Base-by-base conservation (phyloP, 768 basidiomycete species). In the Pleurotus citrinopileatus region DNA sequence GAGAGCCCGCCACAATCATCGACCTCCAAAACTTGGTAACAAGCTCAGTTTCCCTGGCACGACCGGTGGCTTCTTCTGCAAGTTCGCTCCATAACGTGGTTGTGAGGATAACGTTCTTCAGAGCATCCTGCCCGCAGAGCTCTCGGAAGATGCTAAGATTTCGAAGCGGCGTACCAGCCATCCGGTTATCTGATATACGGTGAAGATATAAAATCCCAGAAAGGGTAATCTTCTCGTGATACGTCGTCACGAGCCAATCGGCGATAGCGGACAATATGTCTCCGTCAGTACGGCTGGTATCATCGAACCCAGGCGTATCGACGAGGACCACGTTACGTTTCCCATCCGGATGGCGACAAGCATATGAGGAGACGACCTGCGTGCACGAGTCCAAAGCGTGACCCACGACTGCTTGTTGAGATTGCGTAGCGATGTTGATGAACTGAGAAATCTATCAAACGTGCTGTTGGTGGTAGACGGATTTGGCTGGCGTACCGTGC, bases 291-390 rank as follows among this genome's bases (percentile, higher is more conserved):
- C 52, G 46, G 17, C 36, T 45, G 4, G 63, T 63, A 48, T 66
- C 62, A 47, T 70, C 67, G 38, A 67, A 70, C 1, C 68, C 68
- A 3, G 67, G 69, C 2, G 67, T 69, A 45, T 70, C 69, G 12
- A 70, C 60, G 25, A 70, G 57, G 43, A 67, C 57, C 25, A 69
- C 45, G 34, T 57, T 48, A n/a, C 55, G 40, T 7, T 37, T 25
- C 17, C 51, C 27, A 19, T 37, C 25, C 6, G 55, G 59, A 48
- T 61, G 57, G 26, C 40, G 53, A 32, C 62, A 63, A 13, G 55
- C 43, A 20, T 61, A 55, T 9, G 61, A 57, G 17, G 56, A 29
- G 8, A 67, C 56, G 9, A 55, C 50, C 34, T 54, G 32, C 1
- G 67, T 69, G 37, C 65, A 66, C 2, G 67, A 65, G 4, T 56